These are phyloP conservation scores for Phylloboletellus chloephorus DNA, from an alignment of 1,284 basidiomycete species.

Conservation along the genomic window DNA sequence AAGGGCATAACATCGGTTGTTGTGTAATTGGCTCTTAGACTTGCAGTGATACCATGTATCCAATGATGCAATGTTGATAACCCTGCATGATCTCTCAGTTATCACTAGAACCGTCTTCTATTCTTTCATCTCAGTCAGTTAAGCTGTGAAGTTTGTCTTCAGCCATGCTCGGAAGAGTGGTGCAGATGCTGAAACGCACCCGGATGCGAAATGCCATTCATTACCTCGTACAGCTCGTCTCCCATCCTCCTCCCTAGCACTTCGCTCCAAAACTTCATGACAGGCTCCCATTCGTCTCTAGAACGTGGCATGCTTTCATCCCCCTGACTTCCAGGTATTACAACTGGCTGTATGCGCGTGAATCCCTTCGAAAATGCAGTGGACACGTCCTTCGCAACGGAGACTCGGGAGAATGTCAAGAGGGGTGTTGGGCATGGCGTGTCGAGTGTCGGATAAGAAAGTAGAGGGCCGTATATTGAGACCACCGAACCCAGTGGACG, in stretches of 20 bases:
- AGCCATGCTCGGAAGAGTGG: no score
- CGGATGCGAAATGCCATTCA: constrained; percentile 39
- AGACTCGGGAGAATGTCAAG: constrained; percentile 54
- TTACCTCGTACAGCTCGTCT: constrained; percentile 74
- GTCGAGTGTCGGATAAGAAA: constrained; percentile 67
- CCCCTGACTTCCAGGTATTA: constrained; percentile 10
- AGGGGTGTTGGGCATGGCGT: constrained; percentile 54
- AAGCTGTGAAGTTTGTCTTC: no score
- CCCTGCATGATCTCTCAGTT: no score
- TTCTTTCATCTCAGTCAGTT: no score
- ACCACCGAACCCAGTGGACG: constrained; percentile 59
- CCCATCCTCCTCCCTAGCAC: constrained; percentile 53
- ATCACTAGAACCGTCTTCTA: no score
- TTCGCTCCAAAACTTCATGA: constrained; percentile 86
- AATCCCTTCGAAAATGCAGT: constrained; percentile 58
- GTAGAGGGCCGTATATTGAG: constrained; percentile 64
- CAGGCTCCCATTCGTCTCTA: constrained; percentile 71
- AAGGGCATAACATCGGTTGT: no score
- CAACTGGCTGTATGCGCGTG: constrained; percentile 42
- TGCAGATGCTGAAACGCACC: no score
- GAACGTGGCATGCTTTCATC: constrained; percentile 66
- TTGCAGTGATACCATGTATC: no score
- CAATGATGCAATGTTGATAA: no score
- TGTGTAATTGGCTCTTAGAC: no score
- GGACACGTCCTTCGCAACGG: constrained; percentile 42